These are phyloP conservation scores for Sporothrix phasma DNA, from an alignment of 2,329 filamentous ascomycete genomes.

Conservation along the genomic window DNA sequence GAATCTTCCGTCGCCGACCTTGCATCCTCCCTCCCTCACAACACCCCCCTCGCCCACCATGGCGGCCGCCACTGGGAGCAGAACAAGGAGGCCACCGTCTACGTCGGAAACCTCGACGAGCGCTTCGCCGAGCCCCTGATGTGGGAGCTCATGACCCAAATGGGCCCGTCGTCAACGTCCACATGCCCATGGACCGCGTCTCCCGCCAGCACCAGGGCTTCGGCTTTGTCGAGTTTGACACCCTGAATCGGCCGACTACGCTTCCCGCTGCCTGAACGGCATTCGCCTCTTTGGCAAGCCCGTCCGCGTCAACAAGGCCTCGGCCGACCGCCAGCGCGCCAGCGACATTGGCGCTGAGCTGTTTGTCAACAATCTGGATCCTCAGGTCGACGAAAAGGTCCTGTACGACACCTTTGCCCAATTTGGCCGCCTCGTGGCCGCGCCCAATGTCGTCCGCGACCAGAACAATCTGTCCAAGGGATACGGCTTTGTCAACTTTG, in stretches of 20 bases:
- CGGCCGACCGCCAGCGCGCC: constrained; percentile 86
- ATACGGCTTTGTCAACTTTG: constrained; percentile 91
- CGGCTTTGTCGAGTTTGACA: constrained; percentile 97
- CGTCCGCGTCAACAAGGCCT: constrained; percentile 88
- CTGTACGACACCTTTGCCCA: constrained; percentile 89
- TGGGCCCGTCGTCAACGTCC: constrained; percentile 93
- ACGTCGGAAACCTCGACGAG: constrained; percentile 97
- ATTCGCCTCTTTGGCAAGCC: constrained; percentile 89
- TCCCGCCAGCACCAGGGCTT: constrained; percentile 96
- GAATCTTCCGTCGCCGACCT: not conserved
- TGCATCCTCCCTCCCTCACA: not conserved
- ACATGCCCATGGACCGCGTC: constrained; percentile 95
- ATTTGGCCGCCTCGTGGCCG: constrained; percentile 74
- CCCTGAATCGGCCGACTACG: constrained; percentile 92
- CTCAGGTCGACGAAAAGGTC: constrained; percentile 89
- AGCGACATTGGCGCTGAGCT: constrained; percentile 93
- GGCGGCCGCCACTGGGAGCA: constrained; percentile 58
- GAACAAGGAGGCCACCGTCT: constrained; percentile 96
- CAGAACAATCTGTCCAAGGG: constrained; percentile 83
- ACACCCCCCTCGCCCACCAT: constrained; percentile 20
- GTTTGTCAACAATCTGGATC: constrained; percentile 91
- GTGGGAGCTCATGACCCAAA: constrained; percentile 97
- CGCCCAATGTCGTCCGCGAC: constrained; percentile 88
- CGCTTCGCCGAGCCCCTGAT: constrained; percentile 81
- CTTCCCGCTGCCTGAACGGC: constrained; percentile 92